Evolutionary conservation across 306 rosid genomes (phyloP).

Genomic region (Geum urbanum): DNA sequence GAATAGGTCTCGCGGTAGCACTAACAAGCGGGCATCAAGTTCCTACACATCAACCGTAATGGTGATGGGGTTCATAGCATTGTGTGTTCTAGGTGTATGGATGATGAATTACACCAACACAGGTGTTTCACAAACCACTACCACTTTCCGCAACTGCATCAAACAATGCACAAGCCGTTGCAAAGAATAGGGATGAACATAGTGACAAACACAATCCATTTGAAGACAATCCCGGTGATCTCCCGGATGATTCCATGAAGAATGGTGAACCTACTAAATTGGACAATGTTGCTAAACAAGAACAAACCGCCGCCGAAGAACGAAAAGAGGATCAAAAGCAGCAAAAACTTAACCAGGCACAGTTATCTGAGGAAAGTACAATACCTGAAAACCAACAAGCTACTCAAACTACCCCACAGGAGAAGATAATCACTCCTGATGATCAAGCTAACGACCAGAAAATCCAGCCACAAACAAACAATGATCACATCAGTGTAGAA

Average conservation of each 20-base stretch:
- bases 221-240: constrained; percentile 70
- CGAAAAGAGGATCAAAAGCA: neutral
- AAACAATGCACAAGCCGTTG: constrained; percentile 1
- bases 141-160: constrained; percentile 15
- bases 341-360: constrained; percentile 26
- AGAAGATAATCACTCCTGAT: neutral
- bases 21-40: constrained; percentile 47
- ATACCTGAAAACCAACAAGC: constrained; percentile 34
- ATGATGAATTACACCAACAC: constrained; percentile 50
- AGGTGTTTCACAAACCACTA: constrained; percentile 20
- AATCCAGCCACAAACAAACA: neutral
- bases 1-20: constrained; percentile 49
- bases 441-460: constrained; percentile 1
- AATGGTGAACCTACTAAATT: constrained; percentile 32
- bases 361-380: constrained; percentile 46
- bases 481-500: neutral
- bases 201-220: constrained; percentile 24
- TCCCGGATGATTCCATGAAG: constrained; percentile 70
- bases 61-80: constrained; percentile 45
- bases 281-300: neutral
- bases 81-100: constrained; percentile 68
- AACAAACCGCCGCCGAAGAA: constrained; percentile 3
- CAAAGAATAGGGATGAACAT: neutral
- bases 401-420: neutral
- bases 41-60: constrained; percentile 60